phyloP scores from a whole-genome alignment of 106 monocot species.

The Ottelia alismoides region DNA sequence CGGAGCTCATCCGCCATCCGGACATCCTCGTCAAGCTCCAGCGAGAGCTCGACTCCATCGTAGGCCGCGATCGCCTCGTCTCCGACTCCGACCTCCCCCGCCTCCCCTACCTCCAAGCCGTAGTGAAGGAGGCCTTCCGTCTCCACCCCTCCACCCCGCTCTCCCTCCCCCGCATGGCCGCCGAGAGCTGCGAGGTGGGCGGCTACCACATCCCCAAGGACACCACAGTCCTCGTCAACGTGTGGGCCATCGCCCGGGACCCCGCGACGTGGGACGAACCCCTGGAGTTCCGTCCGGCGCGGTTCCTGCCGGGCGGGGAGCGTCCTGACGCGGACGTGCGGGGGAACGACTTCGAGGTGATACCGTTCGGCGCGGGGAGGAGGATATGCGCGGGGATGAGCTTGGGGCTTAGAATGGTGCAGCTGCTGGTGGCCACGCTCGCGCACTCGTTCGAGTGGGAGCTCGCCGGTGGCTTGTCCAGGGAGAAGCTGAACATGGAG shows the following conservation, averaged over 20 bases:
- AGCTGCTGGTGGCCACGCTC: not conserved
- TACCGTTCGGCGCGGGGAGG: constrained; percentile 5
- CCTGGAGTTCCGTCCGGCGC: constrained; percentile 1
- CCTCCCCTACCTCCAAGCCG: constrained; percentile 10
- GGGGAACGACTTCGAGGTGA: constrained; percentile 4
- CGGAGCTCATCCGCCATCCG: constrained; percentile 3
- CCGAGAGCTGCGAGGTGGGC: not conserved
- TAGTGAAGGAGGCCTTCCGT: constrained; percentile 13
- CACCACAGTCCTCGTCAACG: constrained; percentile 4
- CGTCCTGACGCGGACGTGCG: not conserved
- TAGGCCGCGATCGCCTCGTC: not conserved
- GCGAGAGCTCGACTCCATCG: constrained; percentile 1
- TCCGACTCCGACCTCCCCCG: not conserved
- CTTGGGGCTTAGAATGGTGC: constrained; percentile 4
- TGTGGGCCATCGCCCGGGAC: constrained; percentile 7
- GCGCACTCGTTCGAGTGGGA: constrained; percentile 7
- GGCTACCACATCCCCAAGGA: constrained; percentile 5
- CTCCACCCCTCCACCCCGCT: constrained; percentile 11
- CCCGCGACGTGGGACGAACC: not conserved
- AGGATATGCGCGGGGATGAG: constrained; percentile 2
- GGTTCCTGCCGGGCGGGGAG: constrained; percentile 3
- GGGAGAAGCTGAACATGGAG: not conserved
- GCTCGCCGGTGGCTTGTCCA: not conserved
- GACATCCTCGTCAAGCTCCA: not conserved
- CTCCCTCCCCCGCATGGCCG: constrained; percentile 1